phyloP scores from a whole-genome alignment of 2,329 filamentous ascomycete genomes.

The Fusarium odoratissimum region DNA sequence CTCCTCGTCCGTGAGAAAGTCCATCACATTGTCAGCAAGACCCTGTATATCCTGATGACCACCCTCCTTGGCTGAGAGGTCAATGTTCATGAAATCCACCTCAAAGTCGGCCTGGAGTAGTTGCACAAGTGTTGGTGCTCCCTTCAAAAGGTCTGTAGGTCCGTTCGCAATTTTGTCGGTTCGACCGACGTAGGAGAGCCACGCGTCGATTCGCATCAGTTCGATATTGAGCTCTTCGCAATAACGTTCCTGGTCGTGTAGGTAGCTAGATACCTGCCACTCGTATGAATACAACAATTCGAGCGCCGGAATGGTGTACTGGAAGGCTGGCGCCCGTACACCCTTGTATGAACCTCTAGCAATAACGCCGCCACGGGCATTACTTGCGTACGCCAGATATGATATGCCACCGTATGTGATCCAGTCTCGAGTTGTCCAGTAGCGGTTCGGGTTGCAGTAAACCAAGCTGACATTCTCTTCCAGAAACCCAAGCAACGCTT shows the following conservation, averaged over 20 bases:
- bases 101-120: neutral
- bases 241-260: neutral
- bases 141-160: fast-evolving
- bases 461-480: neutral
- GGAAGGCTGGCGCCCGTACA: neutral
- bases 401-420: neutral
- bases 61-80: neutral
- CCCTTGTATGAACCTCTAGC: neutral
- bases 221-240: neutral
- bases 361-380: neutral
- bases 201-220: neutral
- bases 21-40: fast-evolving
- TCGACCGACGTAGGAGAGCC: neutral
- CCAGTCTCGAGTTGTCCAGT: neutral
- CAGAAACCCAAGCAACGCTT: neutral
- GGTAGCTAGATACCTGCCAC: neutral
- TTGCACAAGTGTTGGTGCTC: neutral
- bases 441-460: fast-evolving
- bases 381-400: neutral
- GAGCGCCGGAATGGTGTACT: neutral
- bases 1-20: neutral
- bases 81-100: neutral
- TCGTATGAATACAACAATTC: neutral
- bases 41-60: neutral
- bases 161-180: neutral